Evolutionary conservation across 2,329 filamentous ascomycete genomes (phyloP), one percentile per base, ranked within the genome.

Genomic region (Aspergillus fijiensis): DNA sequence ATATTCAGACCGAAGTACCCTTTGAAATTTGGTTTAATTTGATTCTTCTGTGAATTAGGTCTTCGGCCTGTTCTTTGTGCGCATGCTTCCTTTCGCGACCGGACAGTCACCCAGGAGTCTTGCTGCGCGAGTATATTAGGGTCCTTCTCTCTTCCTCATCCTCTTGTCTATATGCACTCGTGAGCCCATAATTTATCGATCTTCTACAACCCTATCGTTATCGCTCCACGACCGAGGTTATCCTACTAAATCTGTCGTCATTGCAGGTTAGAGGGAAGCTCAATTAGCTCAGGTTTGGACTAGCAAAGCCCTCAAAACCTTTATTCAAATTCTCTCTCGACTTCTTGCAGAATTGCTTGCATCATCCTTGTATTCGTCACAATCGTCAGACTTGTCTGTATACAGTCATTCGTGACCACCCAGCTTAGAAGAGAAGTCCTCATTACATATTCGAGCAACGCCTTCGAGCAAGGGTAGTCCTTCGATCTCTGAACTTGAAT

Each of bases 341-440:
- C 61, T 63, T 60, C 47, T 60, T 60, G 50, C 66, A 59, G 55
- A 65, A 62, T 63, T 62, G 60, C 64, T 65, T 66, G 59, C 60
- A 55, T 45, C 49, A 19, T 64, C 62, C 55, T 69, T 73, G 69
- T 75, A 73, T 68, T 65, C 65, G 65, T 65, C 70, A 67, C 61
- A 64, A 57, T 69, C 68, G 55, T 60, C 67, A 25, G 27, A 19
- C 63, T 70, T 69, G 66, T 71, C 69, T 75, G 70, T 76, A 72
- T 73, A 64, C 72, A 73, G 70, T 68, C 68, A 64, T 61, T 56
- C 64, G 64, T 52, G 35, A 16, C 52, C 63, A 59, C 64, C 61
- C 67, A 66, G 58, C 65, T 67, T 67, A 60, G 65, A 70, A 71
- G 64, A 63, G 69, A 62, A 65, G 61, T 65, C 60, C 66, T 62